A percentile compares a stretch with the other conserved stretches of the same genome.
phyloP scores from a whole-genome alignment of 371 early-diverging fungal species.

The Apophysomyces elegans region DNA sequence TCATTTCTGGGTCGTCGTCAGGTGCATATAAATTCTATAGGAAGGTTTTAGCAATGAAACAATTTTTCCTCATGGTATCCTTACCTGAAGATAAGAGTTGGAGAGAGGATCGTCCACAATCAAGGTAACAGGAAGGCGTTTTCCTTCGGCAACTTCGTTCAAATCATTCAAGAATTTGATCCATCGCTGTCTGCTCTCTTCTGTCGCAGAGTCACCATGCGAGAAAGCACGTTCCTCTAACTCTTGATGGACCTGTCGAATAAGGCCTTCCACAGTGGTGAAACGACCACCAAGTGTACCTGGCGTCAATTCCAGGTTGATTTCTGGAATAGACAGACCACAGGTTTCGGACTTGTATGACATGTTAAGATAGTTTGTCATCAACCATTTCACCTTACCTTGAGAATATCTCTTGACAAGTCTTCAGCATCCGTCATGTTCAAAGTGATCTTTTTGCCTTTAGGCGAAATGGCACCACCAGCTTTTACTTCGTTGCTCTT shows the following conservation, averaged over 20 bases:
- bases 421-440: slow-evolving; percentile 84
- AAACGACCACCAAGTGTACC: slow-evolving; percentile 97
- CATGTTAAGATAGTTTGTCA: background rate
- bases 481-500: slow-evolving; percentile 97
- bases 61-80: background rate
- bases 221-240: slow-evolving; percentile 70
- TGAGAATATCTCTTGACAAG: slow-evolving; percentile 91
- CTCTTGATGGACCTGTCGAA: slow-evolving; percentile 89
- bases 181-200: slow-evolving; percentile 62
- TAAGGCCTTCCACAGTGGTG: slow-evolving; percentile 94
- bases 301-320: slow-evolving; percentile 80
- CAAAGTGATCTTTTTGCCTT: slow-evolving; percentile 83
- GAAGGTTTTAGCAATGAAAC: background rate
- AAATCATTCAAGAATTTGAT: slow-evolving; percentile 70
- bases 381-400: slow-evolving; percentile 41
- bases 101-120: slow-evolving; percentile 92
- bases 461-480: slow-evolving; percentile 83
- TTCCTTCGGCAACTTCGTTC: slow-evolving; percentile 63
- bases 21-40: slow-evolving; percentile 87
- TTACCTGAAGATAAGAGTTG: slow-evolving; percentile 77
- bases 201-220: slow-evolving; percentile 75
- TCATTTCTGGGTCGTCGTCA: slow-evolving; percentile 91
- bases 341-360: slow-evolving; percentile 82
- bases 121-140: slow-evolving; percentile 68
- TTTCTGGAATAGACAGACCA: slow-evolving; percentile 88